phyloP scores from a whole-genome alignment of 2,329 filamentous ascomycete species.

The Aspergillus luchuensis region DNA sequence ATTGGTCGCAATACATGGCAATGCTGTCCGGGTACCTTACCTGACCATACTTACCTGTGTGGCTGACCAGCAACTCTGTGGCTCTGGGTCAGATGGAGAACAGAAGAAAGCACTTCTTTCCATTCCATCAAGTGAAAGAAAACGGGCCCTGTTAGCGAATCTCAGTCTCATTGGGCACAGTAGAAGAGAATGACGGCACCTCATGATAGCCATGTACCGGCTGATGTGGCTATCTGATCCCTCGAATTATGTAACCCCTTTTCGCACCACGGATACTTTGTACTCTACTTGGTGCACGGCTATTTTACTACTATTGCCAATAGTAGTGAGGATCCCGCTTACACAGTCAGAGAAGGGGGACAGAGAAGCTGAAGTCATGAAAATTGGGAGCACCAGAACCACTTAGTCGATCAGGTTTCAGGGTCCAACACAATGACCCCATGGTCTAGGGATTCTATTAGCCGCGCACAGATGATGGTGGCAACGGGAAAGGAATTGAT shows the following conservation, averaged over 20 bases:
- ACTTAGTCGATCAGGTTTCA: not conserved
- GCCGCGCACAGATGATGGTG: not conserved
- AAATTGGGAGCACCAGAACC: not conserved
- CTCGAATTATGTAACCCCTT: constrained; percentile 1
- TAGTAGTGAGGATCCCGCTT: constrained; percentile 7
- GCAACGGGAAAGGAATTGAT: not conserved
- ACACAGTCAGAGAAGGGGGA: not conserved
- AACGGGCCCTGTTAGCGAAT: no score
- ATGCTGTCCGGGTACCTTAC: not conserved
- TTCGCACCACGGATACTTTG: no score
- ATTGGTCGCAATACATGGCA: not conserved
- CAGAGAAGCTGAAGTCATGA: not conserved
- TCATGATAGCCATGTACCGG: not conserved
- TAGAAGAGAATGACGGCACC: not conserved
- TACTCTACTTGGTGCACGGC: not conserved
- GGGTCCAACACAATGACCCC: not conserved
- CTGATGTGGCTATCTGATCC: constrained; percentile 1
- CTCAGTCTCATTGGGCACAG: not conserved
- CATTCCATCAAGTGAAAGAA: not conserved
- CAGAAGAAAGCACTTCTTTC: not conserved
- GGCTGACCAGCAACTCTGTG: constrained; percentile 1
- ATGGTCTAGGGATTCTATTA: not conserved
- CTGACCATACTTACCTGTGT: constrained; percentile 1
- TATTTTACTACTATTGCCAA: constrained; percentile 14
- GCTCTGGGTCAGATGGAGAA: not conserved